Evolutionary conservation across 306 rosid species (phyloP).

Genomic region (Psophocarpus tetragonolobus): DNA sequence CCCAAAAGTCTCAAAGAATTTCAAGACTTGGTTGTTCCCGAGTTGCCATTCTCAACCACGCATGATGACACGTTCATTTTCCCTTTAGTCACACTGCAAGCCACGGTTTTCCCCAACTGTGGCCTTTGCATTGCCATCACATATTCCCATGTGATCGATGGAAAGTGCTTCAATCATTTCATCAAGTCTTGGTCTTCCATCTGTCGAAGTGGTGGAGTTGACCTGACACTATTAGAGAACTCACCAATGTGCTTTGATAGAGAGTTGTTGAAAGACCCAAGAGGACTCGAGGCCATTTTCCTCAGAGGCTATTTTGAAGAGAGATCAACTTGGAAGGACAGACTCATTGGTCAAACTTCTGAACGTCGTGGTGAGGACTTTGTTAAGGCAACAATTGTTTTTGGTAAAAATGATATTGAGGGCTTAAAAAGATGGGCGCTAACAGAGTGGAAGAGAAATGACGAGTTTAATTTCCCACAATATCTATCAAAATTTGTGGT

Average conservation of each 20-base stretch:
- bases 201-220: neutral
- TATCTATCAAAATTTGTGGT: slow-evolving; percentile 38
- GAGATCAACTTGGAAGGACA: slow-evolving; percentile 35
- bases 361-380: neutral
- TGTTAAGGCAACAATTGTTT: slow-evolving; percentile 30
- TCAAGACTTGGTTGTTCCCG: slow-evolving; percentile 32
- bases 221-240: no score
- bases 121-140: slow-evolving; percentile 51
- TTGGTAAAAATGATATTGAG: slow-evolving; percentile 27
- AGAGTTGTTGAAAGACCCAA: no score
- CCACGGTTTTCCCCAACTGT: slow-evolving; percentile 22
- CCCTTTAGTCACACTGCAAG: slow-evolving; percentile 35
- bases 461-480: neutral
- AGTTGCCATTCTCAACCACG: neutral
- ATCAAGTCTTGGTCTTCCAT: slow-evolving; percentile 30
- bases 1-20: slow-evolving; percentile 23
- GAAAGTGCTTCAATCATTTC: slow-evolving; percentile 5
- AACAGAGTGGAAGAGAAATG: neutral
- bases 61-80: neutral
- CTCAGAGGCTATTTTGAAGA: neutral
- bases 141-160: slow-evolving; percentile 46
- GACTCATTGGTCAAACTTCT: neutral
- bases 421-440: slow-evolving; percentile 1
- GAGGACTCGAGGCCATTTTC: no score
- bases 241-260: no score